A percentile compares a stretch with the other conserved stretches of the same genome.
These are phyloP conservation scores for Aspergillus melleus DNA, from an alignment of 2,329 filamentous ascomycete genomes.

Conservation along the genomic window DNA sequence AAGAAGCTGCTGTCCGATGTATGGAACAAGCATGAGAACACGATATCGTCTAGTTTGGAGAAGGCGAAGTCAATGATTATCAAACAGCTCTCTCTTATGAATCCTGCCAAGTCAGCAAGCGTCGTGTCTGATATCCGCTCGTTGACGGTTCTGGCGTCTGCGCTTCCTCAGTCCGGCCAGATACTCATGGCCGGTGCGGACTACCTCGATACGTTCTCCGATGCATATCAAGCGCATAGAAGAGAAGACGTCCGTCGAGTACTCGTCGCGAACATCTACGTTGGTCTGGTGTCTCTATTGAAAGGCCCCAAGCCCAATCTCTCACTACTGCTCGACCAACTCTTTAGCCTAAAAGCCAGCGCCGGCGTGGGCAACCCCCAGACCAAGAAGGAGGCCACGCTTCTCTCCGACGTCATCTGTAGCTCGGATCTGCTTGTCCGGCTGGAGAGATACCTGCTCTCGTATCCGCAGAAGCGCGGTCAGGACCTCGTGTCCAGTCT, in stretches of 20 bases:
- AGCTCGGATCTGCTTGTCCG: constrained; percentile 68
- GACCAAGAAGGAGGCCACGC: constrained; percentile 50
- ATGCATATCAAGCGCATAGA: constrained; percentile 53
- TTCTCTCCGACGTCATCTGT: constrained; percentile 81
- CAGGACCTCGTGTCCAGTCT: constrained; percentile 42
- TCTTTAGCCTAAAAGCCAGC: constrained; percentile 75
- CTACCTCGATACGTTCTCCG: constrained; percentile 72
- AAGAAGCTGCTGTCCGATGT: constrained; percentile 53
- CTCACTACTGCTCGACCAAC: constrained; percentile 75
- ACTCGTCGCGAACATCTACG: constrained; percentile 71
- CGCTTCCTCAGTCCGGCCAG: constrained; percentile 47
- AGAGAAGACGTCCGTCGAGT: constrained; percentile 63
- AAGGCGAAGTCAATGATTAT: constrained; percentile 36
- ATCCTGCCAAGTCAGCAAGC: constrained; percentile 14
- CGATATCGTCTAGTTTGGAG: constrained; percentile 38
- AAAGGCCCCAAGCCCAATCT: constrained; percentile 67
- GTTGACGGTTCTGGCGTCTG: constrained; percentile 42
- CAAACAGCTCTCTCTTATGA: constrained; percentile 26
- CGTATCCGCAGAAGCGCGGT: constrained; percentile 42
- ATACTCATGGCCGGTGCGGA: constrained; percentile 83
- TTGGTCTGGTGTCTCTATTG: constrained; percentile 71
- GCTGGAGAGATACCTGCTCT: constrained; percentile 36
- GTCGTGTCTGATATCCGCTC: constrained; percentile 31
- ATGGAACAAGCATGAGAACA: constrained; percentile 40
- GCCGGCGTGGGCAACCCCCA: constrained; percentile 61